A percentile compares a stretch with the other conserved stretches of the same genome.
phyloP scores from a whole-genome alignment of 805 yeast species.

The Priceomyces haplophilus region DNA sequence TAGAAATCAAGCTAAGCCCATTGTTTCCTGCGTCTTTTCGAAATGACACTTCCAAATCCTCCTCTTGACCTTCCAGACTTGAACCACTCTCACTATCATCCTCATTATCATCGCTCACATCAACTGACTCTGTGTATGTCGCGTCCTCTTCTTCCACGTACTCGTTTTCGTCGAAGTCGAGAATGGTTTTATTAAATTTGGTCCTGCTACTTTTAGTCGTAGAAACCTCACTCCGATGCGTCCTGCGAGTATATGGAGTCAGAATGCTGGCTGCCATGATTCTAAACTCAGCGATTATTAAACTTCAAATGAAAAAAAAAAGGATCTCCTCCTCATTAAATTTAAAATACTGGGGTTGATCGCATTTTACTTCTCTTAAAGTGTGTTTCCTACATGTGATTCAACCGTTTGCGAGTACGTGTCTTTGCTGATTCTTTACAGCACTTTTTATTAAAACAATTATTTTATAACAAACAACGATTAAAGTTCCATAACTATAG shows the following conservation, averaged over 20 bases:
- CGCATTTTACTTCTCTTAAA: no score
- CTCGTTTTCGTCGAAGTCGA: conserved; percentile 21
- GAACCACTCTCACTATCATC: conserved; percentile 17
- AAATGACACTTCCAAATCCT: neutral
- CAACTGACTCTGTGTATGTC: conserved; percentile 25
- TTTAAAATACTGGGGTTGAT: no score
- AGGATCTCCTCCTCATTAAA: no score
- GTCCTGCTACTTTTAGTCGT: conserved; percentile 9
- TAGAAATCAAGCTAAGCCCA: neutral
- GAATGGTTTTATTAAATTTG: conserved; percentile 15
- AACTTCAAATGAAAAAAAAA: no score
- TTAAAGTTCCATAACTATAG: no score
- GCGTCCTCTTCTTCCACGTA: conserved; percentile 40
- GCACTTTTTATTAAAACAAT: no score
- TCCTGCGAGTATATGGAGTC: conserved; percentile 7
- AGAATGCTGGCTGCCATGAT: neutral
- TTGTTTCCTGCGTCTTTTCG: neutral
- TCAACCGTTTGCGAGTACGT: no score
- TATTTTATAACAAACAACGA: no score
- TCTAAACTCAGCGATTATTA: neutral
- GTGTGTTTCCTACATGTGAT: no score
- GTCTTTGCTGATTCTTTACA: no score
- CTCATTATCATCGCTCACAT: conserved; percentile 15
- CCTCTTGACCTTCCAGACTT: neutral
- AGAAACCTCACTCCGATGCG: conserved; percentile 9